Conservation (phyloP, 139 green algal genomes). For the Chlamydomonas incerta region DNA sequence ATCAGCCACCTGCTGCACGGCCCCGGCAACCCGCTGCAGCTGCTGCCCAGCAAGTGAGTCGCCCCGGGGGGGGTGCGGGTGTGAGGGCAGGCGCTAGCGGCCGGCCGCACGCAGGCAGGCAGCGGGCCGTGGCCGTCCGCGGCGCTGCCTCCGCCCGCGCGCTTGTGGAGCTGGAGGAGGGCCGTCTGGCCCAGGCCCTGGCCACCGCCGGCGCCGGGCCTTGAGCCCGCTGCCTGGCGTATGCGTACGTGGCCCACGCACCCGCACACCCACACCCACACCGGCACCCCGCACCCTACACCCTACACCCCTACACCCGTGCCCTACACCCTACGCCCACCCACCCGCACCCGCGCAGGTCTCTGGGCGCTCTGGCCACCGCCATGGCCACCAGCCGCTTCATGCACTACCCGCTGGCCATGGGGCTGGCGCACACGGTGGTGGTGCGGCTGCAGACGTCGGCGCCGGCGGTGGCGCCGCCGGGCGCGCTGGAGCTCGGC, state of each 20-base stretch:
- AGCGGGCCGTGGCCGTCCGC: too few species aligned
- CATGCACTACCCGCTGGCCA: constrained; percentile 8
- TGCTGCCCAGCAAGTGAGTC: neutral
- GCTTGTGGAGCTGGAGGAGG: too few species aligned
- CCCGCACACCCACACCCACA: neutral
- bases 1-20: neutral
- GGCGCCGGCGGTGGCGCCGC: neutral
- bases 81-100: too few species aligned
- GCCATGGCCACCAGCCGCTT: constrained; percentile 12
- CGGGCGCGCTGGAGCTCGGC: neutral
- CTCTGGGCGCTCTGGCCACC: constrained; percentile 11
- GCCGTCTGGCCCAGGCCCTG: too few species aligned
- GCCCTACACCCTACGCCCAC: neutral
- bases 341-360: neutral
- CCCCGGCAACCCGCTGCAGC: too few species aligned
- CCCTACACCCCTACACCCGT: neutral
- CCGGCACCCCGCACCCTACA: neutral
- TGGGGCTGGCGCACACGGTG: neutral
- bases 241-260: too few species aligned
- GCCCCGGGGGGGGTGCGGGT: too few species aligned
- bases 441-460: neutral
- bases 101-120: too few species aligned
- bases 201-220: too few species aligned
- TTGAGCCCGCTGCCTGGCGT: too few species aligned
- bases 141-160: too few species aligned